Evolutionary conservation across 176 grass and related monocot genomes (phyloP), one percentile per base, ranked within the genome.

Genomic region (Otatea glauca): DNA sequence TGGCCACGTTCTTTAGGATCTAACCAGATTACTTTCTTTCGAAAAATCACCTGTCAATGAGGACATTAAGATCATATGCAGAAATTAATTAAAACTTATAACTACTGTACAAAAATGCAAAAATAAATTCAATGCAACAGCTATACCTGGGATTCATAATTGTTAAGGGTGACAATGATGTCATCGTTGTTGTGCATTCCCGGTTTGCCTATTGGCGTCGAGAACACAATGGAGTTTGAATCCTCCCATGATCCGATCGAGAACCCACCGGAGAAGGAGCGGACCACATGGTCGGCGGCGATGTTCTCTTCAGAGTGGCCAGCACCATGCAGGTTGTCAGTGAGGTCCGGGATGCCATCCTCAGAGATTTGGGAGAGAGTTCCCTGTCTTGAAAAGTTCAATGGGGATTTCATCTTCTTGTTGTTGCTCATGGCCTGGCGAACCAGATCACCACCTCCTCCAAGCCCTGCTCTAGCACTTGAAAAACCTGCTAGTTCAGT

Each of bases 211-310:
- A 45, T 15, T 9, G 76, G n/a, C 21, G 37, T 51, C 10, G 93
- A 89, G 85, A 97, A 97, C 15, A 62, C 84, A 9, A 97, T 93
- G 16, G 91, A 93, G 68, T 97, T 91, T 13, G 84, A 89, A n/a
- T 93, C 94, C 32, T 93, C 94, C 94, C 94, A 97, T 42, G 91
- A 86, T 60, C 94, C 87, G 20, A 93, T 87, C 12, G 89, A 89
- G 84, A 93, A 93, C 20, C 92, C 83, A 55, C 66, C 65, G 17
- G 94, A 79, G 34, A 86, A 81, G 73, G 86, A 87, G 23, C 84
- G 73, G 49, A 20, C 75, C 3, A 78, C 48, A 44, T 80, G 63
- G 20, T 58, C 71, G 4, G 70, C 9, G 4, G 56, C 41, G 66
- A 67, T 23, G 35, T 62, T 82, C 42, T 90, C 86, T 20, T 89